Conservation (phyloP, 305 asterid species). For the Andrographis paniculata region DNA sequence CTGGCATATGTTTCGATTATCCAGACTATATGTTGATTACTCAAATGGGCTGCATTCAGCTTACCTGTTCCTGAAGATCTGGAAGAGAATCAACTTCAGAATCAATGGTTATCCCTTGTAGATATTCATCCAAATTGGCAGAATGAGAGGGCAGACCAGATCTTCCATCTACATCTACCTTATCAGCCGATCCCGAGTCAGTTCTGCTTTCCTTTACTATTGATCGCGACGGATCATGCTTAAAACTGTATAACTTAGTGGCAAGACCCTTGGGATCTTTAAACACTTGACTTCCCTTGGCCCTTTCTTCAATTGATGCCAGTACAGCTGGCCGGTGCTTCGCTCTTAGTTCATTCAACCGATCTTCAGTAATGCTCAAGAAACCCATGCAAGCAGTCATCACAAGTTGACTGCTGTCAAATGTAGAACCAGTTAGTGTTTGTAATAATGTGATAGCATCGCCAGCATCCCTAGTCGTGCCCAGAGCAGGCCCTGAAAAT, state of each 20-base stretch:
- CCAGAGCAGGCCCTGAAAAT: constrained; percentile 90
- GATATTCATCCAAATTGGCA: constrained; percentile 43
- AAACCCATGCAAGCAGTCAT: constrained; percentile 98
- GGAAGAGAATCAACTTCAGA: constrained; percentile 73
- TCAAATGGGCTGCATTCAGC: constrained; percentile 19
- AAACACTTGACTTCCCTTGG: constrained; percentile 62
- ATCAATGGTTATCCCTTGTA: constrained; percentile 38
- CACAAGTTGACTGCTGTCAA: constrained; percentile 97
- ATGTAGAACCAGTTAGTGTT: constrained; percentile 94
- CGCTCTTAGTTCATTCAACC: constrained; percentile 62
- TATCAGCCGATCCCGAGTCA: constrained; percentile 34
- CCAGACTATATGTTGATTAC: constrained; percentile 5
- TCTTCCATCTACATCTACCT: constrained; percentile 21
- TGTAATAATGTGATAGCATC: constrained; percentile 95
- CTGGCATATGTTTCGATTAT: constrained; percentile 9
- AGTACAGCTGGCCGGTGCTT: constrained; percentile 84
- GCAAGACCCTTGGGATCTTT: constrained; percentile 69
- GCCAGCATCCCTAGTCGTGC: constrained; percentile 95
- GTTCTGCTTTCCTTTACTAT: constrained; percentile 33
- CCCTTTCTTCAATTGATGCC: constrained; percentile 77
- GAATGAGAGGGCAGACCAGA: constrained; percentile 34
- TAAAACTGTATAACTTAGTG: constrained; percentile 77
- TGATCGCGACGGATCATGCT: constrained; percentile 50
- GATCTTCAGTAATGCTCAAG: constrained; percentile 62
- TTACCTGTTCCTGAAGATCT: constrained; percentile 85